Base-by-base conservation (phyloP, 1,284 basidiomycete genomes). In the Trichosporon faecale region DNA sequence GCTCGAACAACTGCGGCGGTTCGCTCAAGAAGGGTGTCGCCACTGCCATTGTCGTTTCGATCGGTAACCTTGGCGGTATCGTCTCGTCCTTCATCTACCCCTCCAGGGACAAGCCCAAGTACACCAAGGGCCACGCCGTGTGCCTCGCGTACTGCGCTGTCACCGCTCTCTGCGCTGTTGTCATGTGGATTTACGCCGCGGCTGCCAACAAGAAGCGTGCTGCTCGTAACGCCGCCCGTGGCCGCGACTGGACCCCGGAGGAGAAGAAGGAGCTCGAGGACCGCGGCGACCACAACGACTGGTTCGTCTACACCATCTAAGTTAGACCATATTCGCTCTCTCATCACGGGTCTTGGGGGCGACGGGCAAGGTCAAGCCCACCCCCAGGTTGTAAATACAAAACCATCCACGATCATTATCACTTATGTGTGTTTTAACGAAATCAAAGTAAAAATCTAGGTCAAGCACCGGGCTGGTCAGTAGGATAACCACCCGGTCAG, bases 1-100 rank as follows among this genome's bases (percentile, higher is more conserved):
- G 83, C 2, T 83, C 86, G 14, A 86, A 87, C 66, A 88, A 88
- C 72, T 85, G 85, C 2, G 88, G 88, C 67, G 89, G 89, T 14
- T 86, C 87, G 73, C 73, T 86, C 75, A 86, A 88, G 75, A 80
- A 85, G 69, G 86, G 85, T 63, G 86, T 89, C 49, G 85, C 84
- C 2, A 76, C 88, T 68, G 88, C 87, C 14, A 86, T 88, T 82
- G 85, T 88, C 25, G 86, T 86, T 73, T 87, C 87, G 3, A 68
- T 87, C 65, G 87, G 86, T 63, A 88, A 88, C 73, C 77, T 87
- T 18, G 88, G 88, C 78, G 87, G 86, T 35, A 78, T 85, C 57
- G 84, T 84, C 73, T 84, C 84, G 1, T 85, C 85, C 4, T 86
- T 85, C 74, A 80, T 87, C 66, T 87, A 86, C 74, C 78, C 76